Evolutionary conservation across 1,284 basidiomycete species (phyloP), one percentile per base, ranked within the genome.

Genomic region (Ganoderma meredithae): DNA sequence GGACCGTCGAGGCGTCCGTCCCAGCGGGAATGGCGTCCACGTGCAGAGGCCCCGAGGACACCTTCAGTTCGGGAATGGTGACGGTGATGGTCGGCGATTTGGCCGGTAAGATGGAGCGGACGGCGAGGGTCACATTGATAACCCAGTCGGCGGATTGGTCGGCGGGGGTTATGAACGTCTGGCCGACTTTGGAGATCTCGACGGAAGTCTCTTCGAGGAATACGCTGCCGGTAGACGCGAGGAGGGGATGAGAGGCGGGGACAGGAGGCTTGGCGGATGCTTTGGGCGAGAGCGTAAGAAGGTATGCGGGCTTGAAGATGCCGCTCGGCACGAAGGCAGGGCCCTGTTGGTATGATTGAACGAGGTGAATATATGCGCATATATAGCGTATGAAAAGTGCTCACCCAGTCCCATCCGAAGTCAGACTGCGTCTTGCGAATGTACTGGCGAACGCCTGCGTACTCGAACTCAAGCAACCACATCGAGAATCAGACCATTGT

Each of bases 381-480:
- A 49, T 36, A 58, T n/a, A 12, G 9, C 5, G 19, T 39, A 8
- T 10, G 9, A 10, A 43, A 31, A 9, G 27, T 25, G 69, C 79
- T 59, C 66, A 88, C 86, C 86, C 85, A 88, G 76, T 88, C 86
- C 86, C 86, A 87, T 1, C 86, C 86, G 71, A 87, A 88, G 74
- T 88, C 86, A n/a, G 83, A 84, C 47, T 84, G 80, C 17, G 83
- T 81, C 76, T 89, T 88, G 2, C 86, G 82, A 27, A 87, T 79
- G 76, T 81, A 87, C 41, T 83, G 78, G 52, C 84, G 83, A 27
- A 84, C 81, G 19, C 81, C 83, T 1, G 86, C 82, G 65, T 85
- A 85, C 71, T 87, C 86, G 65, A 82, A 87, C 84, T 86, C 10
- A 12, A 49, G 47, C 13, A 25, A 13, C 10, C 10, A 5, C 22